Conservation (phyloP, 352 stramenopile genomes). For the Peronosclerospora sorghi region DNA sequence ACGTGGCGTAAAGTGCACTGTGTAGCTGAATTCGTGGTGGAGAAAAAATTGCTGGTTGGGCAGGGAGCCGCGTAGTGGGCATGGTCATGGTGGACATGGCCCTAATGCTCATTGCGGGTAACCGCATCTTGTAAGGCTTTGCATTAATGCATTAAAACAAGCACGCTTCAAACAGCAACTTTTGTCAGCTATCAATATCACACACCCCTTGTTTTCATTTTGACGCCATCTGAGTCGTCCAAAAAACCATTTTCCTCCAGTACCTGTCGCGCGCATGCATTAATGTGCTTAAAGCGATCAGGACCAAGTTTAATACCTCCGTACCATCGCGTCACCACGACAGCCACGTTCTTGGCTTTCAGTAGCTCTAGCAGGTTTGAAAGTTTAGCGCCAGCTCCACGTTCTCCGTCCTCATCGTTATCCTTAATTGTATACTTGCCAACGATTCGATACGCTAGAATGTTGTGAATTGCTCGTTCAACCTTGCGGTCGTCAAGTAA, state of each 20-base stretch:
- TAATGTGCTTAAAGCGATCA: conserved; percentile 85
- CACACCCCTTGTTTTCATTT: conserved; percentile 46
- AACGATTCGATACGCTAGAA: conserved; percentile 80
- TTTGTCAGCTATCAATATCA: background rate
- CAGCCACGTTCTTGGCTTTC: conserved; percentile 67
- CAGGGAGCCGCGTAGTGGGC: too few species aligned
- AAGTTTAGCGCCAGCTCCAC: conserved; percentile 71
- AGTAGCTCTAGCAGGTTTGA: conserved; percentile 74
- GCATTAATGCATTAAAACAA: too few species aligned
- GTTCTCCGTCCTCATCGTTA: conserved; percentile 81
- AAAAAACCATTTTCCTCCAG: conserved; percentile 69
- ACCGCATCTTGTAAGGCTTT: too few species aligned
- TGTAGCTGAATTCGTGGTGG: too few species aligned
- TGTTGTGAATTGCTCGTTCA: conserved; percentile 79
- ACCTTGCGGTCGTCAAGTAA: conserved; percentile 78
- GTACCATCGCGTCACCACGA: conserved; percentile 81
- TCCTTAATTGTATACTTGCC: conserved; percentile 65
- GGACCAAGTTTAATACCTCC: conserved; percentile 72
- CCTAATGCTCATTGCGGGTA: too few species aligned
- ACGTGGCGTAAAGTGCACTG: too few species aligned
- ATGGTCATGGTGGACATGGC: too few species aligned
- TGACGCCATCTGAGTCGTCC: conserved; percentile 10
- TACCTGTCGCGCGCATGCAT: conserved; percentile 50
- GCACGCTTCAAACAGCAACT: background rate
- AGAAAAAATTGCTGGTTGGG: too few species aligned